Evolutionary conservation across 805 yeast genomes (phyloP), one percentile per base, ranked within the genome.

Genomic region (Lipomyces yamanashiensis): DNA sequence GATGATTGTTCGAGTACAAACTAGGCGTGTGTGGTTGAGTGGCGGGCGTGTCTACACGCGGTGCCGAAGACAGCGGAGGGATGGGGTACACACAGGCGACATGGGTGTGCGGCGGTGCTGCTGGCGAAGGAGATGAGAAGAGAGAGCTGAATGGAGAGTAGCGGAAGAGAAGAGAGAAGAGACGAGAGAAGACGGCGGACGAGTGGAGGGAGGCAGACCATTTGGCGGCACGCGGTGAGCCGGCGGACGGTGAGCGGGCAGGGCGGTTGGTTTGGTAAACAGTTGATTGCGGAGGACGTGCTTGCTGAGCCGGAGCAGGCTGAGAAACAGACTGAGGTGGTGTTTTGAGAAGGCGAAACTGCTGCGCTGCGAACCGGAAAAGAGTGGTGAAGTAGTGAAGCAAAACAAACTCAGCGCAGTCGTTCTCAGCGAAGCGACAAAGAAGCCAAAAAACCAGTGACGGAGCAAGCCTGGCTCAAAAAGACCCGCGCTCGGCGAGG

Each of bases 401-500:
- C 28, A 28, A 28, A 28, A 28, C 28, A 28, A 28, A 28, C 28
- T 5, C 28, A 28, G 28, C 28, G 28, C 28, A 28, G 28, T 28
- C 21, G 37, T 28, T 19, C 15, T 9, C 47, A 43, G 21, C 17
- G 47, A 15, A n/a, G 10, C 15, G 17, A 43, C 17, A n/a, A 4
- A 3, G 54, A 36, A 19, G 21, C 17, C 15, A 19, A 12, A 19
- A n/a, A 9, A 43, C 21, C 15, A 17, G 21, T 8, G 19, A 43
- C 15, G 2, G 21, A 8, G 19, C 17, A 17, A 10, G 47, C 28
- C 28, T 28, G 28, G 28, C 28, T 28, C 28, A 28, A 28, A 2
- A 28, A 3, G 47, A 43, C 47, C 47, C 21, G 21, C 47, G 47
- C 47, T 28, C 47, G 47, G 47, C 47, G 47, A 43, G 47, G 47